These are phyloP conservation scores for Talinum fruticosum DNA, from an alignment of 148 eudicot genomes.

Conservation along the genomic window DNA sequence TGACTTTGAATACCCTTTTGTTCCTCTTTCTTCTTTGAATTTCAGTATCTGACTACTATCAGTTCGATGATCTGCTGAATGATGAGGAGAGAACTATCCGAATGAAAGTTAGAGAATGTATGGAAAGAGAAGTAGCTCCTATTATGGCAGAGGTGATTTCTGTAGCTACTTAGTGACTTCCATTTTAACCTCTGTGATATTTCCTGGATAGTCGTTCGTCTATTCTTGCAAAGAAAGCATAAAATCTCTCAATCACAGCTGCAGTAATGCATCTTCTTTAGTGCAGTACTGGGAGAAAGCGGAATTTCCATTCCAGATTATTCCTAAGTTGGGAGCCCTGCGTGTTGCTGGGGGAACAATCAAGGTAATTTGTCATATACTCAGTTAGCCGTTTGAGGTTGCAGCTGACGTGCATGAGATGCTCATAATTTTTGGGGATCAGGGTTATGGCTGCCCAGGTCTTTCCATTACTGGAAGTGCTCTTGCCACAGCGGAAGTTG, in stretches of 20 bases:
- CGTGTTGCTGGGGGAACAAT: constrained; percentile 78
- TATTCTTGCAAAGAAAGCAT: neutral
- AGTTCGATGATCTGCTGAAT: constrained; percentile 74
- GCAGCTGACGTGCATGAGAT: constrained; percentile 4
- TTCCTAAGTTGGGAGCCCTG: constrained; percentile 79
- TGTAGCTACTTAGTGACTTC: neutral
- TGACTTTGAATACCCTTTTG: neutral
- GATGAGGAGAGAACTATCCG: constrained; percentile 64
- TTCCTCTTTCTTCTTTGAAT: constrained; percentile 21
- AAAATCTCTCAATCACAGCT: neutral
- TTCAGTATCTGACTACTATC: constrained; percentile 86
- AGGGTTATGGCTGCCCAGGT: constrained; percentile 98
- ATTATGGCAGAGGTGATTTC: constrained; percentile 74
- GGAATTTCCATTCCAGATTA: constrained; percentile 85
- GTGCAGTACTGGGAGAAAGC: constrained; percentile 94
- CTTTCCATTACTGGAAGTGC: constrained; percentile 77
- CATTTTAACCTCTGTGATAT: neutral
- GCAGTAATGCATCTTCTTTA: constrained; percentile 12
- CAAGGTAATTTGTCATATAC: constrained; percentile 46
- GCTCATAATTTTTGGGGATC: constrained; percentile 25
- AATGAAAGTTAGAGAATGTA: constrained; percentile 67
- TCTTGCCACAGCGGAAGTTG: constrained; percentile 70
- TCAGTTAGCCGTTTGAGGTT: neutral
- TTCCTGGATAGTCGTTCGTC: neutral
- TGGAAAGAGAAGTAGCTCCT: constrained; percentile 91